Evolutionary conservation across 345 rosid genomes (phyloP), one percentile per base, ranked within the genome.

Genomic region (Aethionema arabicum): DNA sequence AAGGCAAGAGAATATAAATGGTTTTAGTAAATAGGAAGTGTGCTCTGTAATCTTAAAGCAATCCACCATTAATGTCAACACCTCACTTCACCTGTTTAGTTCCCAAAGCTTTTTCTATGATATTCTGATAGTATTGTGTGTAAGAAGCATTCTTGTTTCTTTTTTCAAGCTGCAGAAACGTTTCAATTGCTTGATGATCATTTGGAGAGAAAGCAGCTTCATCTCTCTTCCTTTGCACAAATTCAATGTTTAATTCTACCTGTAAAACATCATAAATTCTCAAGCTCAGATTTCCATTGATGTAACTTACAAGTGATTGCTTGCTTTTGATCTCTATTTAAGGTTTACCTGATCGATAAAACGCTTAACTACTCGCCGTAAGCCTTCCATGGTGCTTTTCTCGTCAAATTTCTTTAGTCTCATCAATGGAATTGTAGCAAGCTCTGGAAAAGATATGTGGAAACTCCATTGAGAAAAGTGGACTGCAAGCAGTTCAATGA

Each of bases 391-490:
- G 15, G 77, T 73, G 35, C 81, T 80, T 13, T 38, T 76, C 75
- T 85, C 96, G 54, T 72, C 75, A 66, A 80, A 85, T 68, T 84
- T 89, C 78, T 69, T 90, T 43, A 87, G 68, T 62, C 76, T 69
- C 71, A 87, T 74, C 55, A 90, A 45, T 12, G 99, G 85, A 40
- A 90, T 68, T 10, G 95, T 85, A 44, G 95, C 90, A 67, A 90
- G 77, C 72, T 93, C 99, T 6, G 97, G 99, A 62, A 93, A 87
- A 13, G 97, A 84, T 66, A 93, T 83, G 77, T 90, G 87, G 62
- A 77, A 76, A 72, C 99, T 84, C 99, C 96, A 90, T 44, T 82
- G 88, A 71, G 85, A 76, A 72, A 90, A 90, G 79, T 93, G 99
- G 32, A 29, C 68, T 6, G 84, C 81, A 49, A 93, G 88, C 43